Evolutionary conservation across 352 stramenopile genomes (phyloP).

Genomic region (Pythium aristosporum): DNA sequence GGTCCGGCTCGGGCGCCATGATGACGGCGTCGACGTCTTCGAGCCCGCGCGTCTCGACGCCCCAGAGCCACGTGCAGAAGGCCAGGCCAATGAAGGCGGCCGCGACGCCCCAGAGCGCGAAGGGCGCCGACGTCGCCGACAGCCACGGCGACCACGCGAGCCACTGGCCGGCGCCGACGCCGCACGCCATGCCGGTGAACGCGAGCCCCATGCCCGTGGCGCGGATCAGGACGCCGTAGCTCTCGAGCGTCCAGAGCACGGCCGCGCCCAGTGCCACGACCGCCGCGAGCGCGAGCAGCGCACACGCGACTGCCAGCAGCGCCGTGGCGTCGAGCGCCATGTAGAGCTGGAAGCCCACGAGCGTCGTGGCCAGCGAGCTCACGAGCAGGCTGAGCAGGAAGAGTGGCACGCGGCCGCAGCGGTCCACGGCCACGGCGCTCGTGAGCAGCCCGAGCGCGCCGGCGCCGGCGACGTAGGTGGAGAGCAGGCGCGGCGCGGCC

Average conservation of each 20-base stretch:
- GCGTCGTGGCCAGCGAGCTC: conserved; percentile 15
- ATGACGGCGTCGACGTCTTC: conserved; percentile 25
- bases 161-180: conserved; percentile 19
- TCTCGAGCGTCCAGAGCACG: conserved; percentile 25
- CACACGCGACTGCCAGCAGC: conserved; percentile 6
- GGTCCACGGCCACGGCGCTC: conserved; percentile 18
- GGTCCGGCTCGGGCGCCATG: not conserved
- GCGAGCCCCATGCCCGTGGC: conserved; percentile 26
- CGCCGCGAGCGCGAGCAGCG: conserved; percentile 12
- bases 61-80: conserved; percentile 10
- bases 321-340: conserved; percentile 1
- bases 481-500: conserved; percentile 6
- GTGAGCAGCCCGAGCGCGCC: conserved; percentile 10
- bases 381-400: conserved; percentile 15
- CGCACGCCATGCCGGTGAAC: conserved; percentile 16
- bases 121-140: not conserved
- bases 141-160: conserved; percentile 16
- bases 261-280: conserved; percentile 10
- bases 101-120: conserved; percentile 20
- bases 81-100: conserved; percentile 9
- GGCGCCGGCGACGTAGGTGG: conserved; percentile 4
- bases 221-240: conserved; percentile 27
- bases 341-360: conserved; percentile 21
- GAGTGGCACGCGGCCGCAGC: conserved; percentile 20
- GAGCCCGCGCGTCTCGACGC: conserved; percentile 17